phyloP scores from a whole-genome alignment of 345 rosid species.

The Syzygium oleosum region DNA sequence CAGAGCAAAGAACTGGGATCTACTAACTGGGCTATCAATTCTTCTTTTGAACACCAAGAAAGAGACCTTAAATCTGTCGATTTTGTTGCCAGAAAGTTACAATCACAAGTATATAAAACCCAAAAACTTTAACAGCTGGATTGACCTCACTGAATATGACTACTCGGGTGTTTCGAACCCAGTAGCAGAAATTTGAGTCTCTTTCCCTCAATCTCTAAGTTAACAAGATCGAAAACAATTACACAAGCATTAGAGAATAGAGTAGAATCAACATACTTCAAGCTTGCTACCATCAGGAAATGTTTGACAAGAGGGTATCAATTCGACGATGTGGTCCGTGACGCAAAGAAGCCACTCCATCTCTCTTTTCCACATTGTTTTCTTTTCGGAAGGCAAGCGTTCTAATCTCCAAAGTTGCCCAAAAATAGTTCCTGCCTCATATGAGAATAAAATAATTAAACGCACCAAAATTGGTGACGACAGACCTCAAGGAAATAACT shows the following conservation, averaged over 20 bases:
- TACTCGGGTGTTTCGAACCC: not conserved
- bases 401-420: constrained; percentile 97
- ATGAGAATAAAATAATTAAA: not conserved
- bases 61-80: not conserved
- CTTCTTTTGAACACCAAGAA: not conserved
- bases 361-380: constrained; percentile 90
- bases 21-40: not conserved
- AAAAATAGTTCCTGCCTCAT: constrained; percentile 58
- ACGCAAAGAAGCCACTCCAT: constrained; percentile 85
- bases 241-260: not conserved
- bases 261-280: constrained; percentile 42
- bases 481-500: not conserved
- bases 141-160: not conserved
- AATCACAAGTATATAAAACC: not conserved
- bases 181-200: not conserved
- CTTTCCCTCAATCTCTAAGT: not conserved
- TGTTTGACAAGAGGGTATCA: constrained; percentile 87
- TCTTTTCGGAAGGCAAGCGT: constrained; percentile 64
- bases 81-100: not conserved
- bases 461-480: not conserved
- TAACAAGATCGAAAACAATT: not conserved
- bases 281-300: constrained; percentile 82
- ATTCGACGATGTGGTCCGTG: constrained; percentile 84
- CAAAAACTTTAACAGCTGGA: not conserved
- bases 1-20: not conserved